Percentiles rank a stretch among this genome's conserved stretches.
Conservation (phyloP, 441 rosid species). For the Syzygium malaccense region DNA sequence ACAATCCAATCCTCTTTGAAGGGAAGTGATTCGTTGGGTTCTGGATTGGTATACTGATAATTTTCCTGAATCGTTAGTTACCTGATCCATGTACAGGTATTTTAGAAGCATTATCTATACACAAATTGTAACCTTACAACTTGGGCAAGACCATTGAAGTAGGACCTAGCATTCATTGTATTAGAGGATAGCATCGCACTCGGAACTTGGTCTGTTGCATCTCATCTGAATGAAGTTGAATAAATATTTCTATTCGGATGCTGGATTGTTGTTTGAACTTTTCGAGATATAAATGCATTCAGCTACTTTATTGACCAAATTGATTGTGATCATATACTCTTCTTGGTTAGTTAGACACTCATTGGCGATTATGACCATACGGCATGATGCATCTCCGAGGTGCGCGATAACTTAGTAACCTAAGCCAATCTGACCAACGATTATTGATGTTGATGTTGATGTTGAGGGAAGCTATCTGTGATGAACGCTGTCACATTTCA, state of each 20-base stretch:
- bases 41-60: neutral
- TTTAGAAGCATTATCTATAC: neutral
- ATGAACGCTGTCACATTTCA: neutral
- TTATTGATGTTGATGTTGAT: neutral
- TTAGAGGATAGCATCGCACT: neutral
- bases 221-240: neutral
- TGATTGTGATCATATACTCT: neutral
- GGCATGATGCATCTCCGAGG: neutral
- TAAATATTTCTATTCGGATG: neutral
- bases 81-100: neutral
- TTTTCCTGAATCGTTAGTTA: neutral
- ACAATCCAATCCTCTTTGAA: neutral
- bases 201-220: neutral
- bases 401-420: neutral
- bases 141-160: neutral
- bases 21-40: neutral
- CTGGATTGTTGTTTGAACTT: neutral
- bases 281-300: neutral
- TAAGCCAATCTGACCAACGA: neutral
- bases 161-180: neutral
- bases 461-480: neutral
- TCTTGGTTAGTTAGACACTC: neutral
- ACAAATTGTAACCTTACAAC: neutral
- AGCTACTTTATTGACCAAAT: neutral
- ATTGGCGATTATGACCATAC: neutral